phyloP scores from a whole-genome alignment of 139 green algal species.

The Coccomyxa sp. region DNA sequence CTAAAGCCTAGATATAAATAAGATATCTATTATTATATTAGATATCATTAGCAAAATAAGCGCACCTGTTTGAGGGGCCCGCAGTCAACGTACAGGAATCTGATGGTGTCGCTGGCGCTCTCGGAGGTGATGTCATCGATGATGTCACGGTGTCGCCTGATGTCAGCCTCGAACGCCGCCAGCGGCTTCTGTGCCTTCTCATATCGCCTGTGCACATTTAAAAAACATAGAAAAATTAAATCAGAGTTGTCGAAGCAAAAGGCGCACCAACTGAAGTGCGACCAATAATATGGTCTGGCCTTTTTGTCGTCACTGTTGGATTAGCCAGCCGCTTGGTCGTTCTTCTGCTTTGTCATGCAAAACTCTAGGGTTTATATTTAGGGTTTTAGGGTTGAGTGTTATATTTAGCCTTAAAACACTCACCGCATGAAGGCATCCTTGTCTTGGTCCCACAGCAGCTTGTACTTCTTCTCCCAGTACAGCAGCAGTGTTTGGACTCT shows the following conservation, averaged over 20 bases:
- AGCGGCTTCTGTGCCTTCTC: constrained; percentile 83
- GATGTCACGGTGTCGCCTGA: constrained; percentile 65
- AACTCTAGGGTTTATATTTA: too few relatives aligned
- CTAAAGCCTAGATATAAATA: too few relatives aligned
- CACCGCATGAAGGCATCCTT: constrained; percentile 75
- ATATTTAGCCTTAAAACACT: too few relatives aligned
- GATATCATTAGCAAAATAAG: too few relatives aligned
- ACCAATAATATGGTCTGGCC: too few relatives aligned
- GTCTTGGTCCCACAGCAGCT: constrained; percentile 85
- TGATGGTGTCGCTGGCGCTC: constrained; percentile 74
- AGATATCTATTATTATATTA: too few relatives aligned
- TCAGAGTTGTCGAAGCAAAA: too few relatives aligned
- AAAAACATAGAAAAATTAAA: background rate
- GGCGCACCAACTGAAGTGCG: too few relatives aligned
- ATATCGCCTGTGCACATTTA: constrained; percentile 49
- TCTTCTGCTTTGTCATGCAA: too few relatives aligned
- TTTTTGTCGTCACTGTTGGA: too few relatives aligned
- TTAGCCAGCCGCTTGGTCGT: too few relatives aligned
- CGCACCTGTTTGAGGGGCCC: constrained; percentile 72
- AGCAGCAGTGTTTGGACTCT: constrained; percentile 69
- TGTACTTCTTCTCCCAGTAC: constrained; percentile 90
- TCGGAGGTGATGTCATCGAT: constrained; percentile 70
- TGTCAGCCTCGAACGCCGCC: constrained; percentile 72
- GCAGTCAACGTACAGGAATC: constrained; percentile 88
- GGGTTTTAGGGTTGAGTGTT: too few relatives aligned